Percentiles rank a stretch among this genome's conserved stretches.
These are phyloP conservation scores for Persicaria maculosa DNA, from an alignment of 148 eudicot species.

Conservation along the genomic window DNA sequence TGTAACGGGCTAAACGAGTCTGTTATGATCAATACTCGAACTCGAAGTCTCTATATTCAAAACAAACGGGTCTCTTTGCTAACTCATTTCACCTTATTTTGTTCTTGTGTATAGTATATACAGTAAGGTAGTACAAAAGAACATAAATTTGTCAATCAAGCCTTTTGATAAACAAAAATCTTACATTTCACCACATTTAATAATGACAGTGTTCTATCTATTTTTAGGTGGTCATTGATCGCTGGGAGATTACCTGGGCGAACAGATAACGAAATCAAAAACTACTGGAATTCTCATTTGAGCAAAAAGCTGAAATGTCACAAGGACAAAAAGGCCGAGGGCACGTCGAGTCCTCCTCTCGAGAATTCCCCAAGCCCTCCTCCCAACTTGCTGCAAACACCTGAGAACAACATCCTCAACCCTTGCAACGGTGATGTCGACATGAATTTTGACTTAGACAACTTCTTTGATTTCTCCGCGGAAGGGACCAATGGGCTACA, in stretches of 20 bases:
- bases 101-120: too few species aligned
- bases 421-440: conserved; percentile 11
- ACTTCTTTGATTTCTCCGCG: conserved; percentile 55
- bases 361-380: conserved; percentile 10
- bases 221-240: conserved; percentile 50
- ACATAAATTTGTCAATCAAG: too few species aligned
- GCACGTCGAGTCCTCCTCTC: not conserved
- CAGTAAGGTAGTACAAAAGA: too few species aligned
- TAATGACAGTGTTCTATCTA: not conserved
- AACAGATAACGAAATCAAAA: conserved; percentile 73
- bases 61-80: too few species aligned
- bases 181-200: too few species aligned
- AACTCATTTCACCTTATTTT: too few species aligned
- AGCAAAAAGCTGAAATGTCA: conserved; percentile 43
- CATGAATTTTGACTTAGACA: conserved; percentile 23
- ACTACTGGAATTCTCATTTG: conserved; percentile 85
- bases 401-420: conserved; percentile 12
- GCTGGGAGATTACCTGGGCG: conserved; percentile 72
- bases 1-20: too few species aligned
- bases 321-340: conserved; percentile 14
- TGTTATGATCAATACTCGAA: too few species aligned
- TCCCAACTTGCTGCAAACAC: not conserved
- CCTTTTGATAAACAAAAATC: too few species aligned
- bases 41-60: too few species aligned
- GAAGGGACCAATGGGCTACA: conserved; percentile 32